phyloP scores from a whole-genome alignment of 495 filamentous ascomycete genomes.

The Aspergillus heteromorphus region DNA sequence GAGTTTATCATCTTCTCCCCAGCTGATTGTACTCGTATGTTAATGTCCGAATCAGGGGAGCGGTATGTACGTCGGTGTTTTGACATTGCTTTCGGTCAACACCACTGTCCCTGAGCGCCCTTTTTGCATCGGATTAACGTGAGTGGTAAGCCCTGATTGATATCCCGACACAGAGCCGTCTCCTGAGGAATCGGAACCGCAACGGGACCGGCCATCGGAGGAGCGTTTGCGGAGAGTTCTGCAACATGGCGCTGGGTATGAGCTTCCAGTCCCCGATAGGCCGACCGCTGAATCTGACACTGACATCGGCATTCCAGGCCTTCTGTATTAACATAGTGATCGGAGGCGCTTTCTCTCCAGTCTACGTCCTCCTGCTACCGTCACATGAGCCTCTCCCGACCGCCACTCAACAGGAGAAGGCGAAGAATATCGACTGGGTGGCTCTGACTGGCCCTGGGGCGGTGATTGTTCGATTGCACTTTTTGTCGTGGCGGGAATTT shows the following conservation, averaged over 20 bases:
- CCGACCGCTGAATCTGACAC: too few species aligned
- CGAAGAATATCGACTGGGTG: conserved; percentile 25
- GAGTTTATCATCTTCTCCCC: too few species aligned
- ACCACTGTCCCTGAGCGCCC: conserved; percentile 41
- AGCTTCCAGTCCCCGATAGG: too few species aligned
- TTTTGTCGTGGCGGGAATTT: conserved; percentile 6
- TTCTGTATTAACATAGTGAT: conserved; percentile 51
- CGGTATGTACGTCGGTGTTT: conserved; percentile 47
- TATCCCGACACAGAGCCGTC: conserved; percentile 5
- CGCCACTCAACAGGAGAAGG: conserved; percentile 14
- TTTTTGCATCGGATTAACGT: conserved; percentile 38
- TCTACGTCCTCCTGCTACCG: conserved; percentile 52
- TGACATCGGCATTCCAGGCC: background rate
- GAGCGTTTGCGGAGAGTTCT: conserved; percentile 27
- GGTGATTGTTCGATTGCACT: conserved; percentile 17
- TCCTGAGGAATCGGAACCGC: conserved; percentile 45
- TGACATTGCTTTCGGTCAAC: conserved; percentile 40
- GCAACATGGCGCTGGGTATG: conserved; percentile 39
- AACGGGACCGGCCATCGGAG: conserved; percentile 37
- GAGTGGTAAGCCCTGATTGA: background rate
- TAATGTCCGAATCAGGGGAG: conserved; percentile 19
- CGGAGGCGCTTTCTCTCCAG: conserved; percentile 46
- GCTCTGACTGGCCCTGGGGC: conserved; percentile 26
- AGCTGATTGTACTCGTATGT: too few species aligned
- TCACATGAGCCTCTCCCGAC: conserved; percentile 38